phyloP scores from a whole-genome alignment of 306 rosid species.

The Medicago lupulina region DNA sequence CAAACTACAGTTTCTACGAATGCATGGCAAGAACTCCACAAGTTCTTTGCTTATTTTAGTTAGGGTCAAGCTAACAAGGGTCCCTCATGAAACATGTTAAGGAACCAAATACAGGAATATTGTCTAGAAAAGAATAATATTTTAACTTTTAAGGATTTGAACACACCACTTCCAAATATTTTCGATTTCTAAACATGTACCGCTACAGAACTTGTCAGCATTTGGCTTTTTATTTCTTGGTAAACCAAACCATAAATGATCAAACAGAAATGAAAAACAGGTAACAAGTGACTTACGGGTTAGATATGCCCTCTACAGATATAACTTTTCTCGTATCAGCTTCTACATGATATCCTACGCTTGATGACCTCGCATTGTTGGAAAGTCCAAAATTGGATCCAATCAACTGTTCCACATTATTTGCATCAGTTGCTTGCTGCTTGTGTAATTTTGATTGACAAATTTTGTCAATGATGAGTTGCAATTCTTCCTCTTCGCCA shows the following conservation, averaged over 20 bases:
- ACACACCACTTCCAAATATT: neutral
- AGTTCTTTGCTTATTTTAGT: neutral
- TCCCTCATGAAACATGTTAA: neutral
- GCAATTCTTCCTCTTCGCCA: neutral
- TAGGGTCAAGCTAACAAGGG: neutral
- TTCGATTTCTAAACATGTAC: neutral
- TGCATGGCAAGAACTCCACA: neutral
- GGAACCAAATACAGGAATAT: neutral
- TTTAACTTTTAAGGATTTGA: neutral
- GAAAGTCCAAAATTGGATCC: neutral
- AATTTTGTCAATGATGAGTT: neutral
- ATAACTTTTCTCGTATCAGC: neutral
- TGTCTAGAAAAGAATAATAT: neutral
- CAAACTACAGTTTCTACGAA: neutral
- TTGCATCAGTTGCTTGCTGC: neutral
- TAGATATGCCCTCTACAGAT: neutral
- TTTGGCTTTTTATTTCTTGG: neutral
- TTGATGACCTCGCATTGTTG: neutral
- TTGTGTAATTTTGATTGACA: neutral
- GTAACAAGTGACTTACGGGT: neutral
- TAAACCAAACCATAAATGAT: constrained; percentile 1
- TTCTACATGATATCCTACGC: neutral
- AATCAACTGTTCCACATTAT: neutral
- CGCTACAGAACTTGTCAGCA: neutral
- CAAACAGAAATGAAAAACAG: neutral